phyloP scores from a whole-genome alignment of 2,329 filamentous ascomycete genomes.

The Colletotrichum brevisporum region DNA sequence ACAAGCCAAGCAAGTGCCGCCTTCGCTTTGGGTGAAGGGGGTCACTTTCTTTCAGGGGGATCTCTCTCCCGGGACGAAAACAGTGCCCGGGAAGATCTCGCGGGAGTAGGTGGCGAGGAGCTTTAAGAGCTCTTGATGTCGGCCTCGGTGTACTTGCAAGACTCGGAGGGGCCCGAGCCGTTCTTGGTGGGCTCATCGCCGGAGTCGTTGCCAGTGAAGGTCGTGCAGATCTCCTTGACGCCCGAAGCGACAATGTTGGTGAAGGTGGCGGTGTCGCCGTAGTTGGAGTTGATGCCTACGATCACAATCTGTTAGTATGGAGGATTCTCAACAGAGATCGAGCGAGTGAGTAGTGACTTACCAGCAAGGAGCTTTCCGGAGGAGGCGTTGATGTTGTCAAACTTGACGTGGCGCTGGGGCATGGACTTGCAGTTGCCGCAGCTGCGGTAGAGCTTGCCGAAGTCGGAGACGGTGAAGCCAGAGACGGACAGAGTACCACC shows the following conservation, averaged over 20 bases:
- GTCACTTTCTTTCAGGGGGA: background rate
- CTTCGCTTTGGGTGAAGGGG: background rate
- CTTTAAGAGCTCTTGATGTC: constrained; percentile 19
- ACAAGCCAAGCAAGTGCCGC: constrained; percentile 15
- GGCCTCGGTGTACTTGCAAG: constrained; percentile 37
- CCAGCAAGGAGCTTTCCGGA: constrained; percentile 39
- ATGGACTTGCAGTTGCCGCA: constrained; percentile 41
- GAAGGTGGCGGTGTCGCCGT: constrained; percentile 39
- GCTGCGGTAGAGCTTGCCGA: constrained; percentile 41
- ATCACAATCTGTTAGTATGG: too few relatives aligned
- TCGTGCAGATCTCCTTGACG: constrained; percentile 38
- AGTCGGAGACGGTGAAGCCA: constrained; percentile 35
- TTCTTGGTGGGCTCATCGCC: constrained; percentile 37
- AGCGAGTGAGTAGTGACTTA: background rate
- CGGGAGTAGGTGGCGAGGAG: background rate
- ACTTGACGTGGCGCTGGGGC: constrained; percentile 37
- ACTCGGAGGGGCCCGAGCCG: constrained; percentile 28
- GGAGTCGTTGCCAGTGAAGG: constrained; percentile 34
- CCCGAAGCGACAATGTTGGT: constrained; percentile 17
- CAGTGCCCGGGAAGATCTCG: constrained; percentile 7
- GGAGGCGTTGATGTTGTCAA: constrained; percentile 39
- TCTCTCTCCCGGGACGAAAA: constrained; percentile 5
- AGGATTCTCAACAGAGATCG: background rate
- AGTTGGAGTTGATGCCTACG: constrained; percentile 41
- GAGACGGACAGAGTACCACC: constrained; percentile 36